Evolutionary conservation across 495 filamentous ascomycete species (phyloP).

Genomic region (Penicillium antarcticum): DNA sequence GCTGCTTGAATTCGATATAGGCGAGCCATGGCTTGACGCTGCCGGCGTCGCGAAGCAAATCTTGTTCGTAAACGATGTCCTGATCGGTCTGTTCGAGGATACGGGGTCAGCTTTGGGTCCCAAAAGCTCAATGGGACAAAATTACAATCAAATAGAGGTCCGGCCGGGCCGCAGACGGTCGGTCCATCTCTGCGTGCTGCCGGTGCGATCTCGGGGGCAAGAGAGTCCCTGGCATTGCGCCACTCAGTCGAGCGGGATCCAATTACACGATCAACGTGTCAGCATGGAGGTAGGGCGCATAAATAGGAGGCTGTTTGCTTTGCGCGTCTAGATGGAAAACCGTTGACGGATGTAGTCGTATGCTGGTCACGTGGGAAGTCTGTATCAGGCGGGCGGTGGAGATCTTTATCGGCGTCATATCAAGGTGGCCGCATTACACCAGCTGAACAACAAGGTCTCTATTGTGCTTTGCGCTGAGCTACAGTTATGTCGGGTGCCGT

Average conservation of each 20-base stretch:
- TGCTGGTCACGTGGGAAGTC: slow-evolving; percentile 26
- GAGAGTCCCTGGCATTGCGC: slow-evolving; percentile 61
- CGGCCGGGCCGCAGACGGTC: slow-evolving; percentile 43
- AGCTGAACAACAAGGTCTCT: slow-evolving; percentile 13
- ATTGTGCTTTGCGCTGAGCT: slow-evolving; percentile 10
- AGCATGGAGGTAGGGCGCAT: slow-evolving; percentile 23
- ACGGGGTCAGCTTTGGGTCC: slow-evolving; percentile 9
- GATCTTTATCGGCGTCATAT: slow-evolving; percentile 31
- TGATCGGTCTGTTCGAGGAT: slow-evolving; percentile 60
- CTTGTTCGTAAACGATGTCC: slow-evolving; percentile 94
- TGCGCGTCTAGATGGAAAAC: slow-evolving; percentile 21
- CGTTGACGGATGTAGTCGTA: slow-evolving; percentile 28
- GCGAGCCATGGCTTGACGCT: slow-evolving; percentile 94
- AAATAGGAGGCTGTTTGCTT: slow-evolving; percentile 26
- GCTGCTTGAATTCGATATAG: slow-evolving; percentile 89
- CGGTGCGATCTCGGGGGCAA: slow-evolving; percentile 53
- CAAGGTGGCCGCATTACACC: slow-evolving; percentile 22
- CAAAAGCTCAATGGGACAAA: slow-evolving; percentile 6
- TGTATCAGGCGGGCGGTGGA: slow-evolving; percentile 28
- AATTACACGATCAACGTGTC: slow-evolving; percentile 34
- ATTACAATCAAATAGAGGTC: slow-evolving; percentile 78
- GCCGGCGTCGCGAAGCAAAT: slow-evolving; percentile 80
- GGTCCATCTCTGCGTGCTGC: slow-evolving; percentile 49
- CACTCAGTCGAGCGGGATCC: slow-evolving; percentile 43
- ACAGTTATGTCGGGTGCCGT: slow-evolving; percentile 55